Evolutionary conservation across 73 alveolate genomes (phyloP).

Genomic region (Breviolum minutum): DNA sequence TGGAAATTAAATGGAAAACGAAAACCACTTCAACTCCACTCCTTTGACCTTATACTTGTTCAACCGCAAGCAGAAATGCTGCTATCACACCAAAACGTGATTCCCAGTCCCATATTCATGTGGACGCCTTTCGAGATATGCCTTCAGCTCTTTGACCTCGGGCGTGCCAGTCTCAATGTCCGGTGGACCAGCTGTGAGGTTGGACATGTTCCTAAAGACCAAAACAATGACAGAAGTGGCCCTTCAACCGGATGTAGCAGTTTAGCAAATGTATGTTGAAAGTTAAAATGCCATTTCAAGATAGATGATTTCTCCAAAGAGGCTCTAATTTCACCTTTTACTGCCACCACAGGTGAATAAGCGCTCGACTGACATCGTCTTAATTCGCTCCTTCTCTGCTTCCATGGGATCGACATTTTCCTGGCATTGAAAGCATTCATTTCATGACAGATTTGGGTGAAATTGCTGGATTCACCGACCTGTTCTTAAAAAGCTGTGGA

Average conservation of each 20-base stretch:
- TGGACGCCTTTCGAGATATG: conserved; percentile 13
- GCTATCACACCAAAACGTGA: not conserved
- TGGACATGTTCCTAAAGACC: not conserved
- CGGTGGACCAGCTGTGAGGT: not conserved
- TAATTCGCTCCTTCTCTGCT: conserved; percentile 88
- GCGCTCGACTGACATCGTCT: conserved; percentile 38
- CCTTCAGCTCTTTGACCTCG: conserved; percentile 50
- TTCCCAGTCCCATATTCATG: no score
- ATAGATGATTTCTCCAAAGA: no score
- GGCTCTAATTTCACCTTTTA: not conserved
- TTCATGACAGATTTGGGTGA: no score
- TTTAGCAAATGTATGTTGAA: no score
- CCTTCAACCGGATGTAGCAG: no score
- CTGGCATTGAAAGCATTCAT: not conserved
- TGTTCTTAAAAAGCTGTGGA: no score
- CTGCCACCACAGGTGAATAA: no score
- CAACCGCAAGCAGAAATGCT: not conserved
- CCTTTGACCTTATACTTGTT: not conserved
- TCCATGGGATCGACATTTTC: conserved; percentile 26
- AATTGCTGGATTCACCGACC: no score
- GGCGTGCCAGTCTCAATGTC: not conserved
- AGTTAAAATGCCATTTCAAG: no score
- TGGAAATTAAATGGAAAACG: not conserved
- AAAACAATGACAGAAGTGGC: not conserved
- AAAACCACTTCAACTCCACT: not conserved